Evolutionary conservation across 164 flowering plant species (phyloP), one percentile per base, ranked within the genome.

Genomic region (Annona squamosa): DNA sequence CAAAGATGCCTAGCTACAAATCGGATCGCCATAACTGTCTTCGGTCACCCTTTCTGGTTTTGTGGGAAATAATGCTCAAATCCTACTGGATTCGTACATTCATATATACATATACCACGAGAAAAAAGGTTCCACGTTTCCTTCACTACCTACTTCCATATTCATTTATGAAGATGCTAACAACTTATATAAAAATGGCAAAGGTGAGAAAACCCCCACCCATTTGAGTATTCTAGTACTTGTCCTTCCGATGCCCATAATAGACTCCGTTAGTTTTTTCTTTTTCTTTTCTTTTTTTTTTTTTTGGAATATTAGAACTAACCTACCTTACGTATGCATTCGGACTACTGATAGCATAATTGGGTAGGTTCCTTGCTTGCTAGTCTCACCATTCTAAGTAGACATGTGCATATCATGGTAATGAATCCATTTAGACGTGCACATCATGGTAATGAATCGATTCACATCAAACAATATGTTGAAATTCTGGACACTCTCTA

Each of bases 21-120:
- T 12, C 77, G 46, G 67, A 73, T 72, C 70, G 65, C 68, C 70
- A 71, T 63, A 73, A 72, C 70, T 77, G 81, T 81, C 77, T 82
- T 73, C 65, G 56, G 65, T 42, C n/a, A 72, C 52, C 72, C 86
- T 80, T 66, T 79, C 74, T 61, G 69, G 70, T 72, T 46, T 44
- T 71, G 43, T 5, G 46, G 68, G 57, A 56, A 67, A 65, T 68
- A 67, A 52, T 52, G 37, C 61, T 16, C 42, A 19, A 65, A 42
- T 45, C 67, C 37, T 19, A 72, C 65, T 64, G 12, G 47, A n/a
- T 18, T 9, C 44, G 44, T 43, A n/a, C 37, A 41, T n/a, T 5
- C 18, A 63, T n/a, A n/a, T 63, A 63, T n/a, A 63, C 5, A 63
- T 63, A 19, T 63, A 63, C 5, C 16, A 46, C 16, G n/a, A 68